Percentiles rank a stretch among this genome's conserved stretches.
Evolutionary conservation across 176 grass and related monocot genomes (phyloP).

Genomic region (Aegilops tauschii): DNA sequence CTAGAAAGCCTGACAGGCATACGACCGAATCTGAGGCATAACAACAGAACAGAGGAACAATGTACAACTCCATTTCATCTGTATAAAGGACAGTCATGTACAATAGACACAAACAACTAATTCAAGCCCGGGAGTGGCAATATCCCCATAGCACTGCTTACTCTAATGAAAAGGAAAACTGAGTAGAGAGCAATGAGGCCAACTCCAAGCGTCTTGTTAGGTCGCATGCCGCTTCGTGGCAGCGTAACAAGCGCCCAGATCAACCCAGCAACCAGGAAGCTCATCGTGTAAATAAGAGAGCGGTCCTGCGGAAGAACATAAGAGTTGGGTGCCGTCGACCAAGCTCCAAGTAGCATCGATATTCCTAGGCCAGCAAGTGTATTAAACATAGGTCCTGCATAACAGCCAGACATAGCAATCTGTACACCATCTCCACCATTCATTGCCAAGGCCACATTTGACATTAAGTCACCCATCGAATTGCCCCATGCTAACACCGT

Average conservation of each 20-base stretch:
- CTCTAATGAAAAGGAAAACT: constrained; percentile 72
- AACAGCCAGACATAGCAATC: constrained; percentile 98
- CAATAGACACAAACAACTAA: constrained; percentile 39
- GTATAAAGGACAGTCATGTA: constrained; percentile 29
- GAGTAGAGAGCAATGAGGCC: constrained; percentile 84
- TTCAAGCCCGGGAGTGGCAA: constrained; percentile 63
- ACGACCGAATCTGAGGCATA: neutral
- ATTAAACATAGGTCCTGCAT: constrained; percentile 99
- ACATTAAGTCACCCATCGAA: constrained; percentile 97
- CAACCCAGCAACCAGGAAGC: constrained; percentile 82
- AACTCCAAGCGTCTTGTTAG: constrained; percentile 74
- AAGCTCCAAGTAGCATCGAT: constrained; percentile 88
- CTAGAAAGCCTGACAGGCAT: neutral
- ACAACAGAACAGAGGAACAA: neutral
- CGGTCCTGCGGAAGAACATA: constrained; percentile 74
- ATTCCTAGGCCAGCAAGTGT: constrained; percentile 92
- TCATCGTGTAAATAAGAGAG: constrained; percentile 81
- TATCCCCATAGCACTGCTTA: constrained; percentile 73
- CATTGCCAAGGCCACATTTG: constrained; percentile 88
- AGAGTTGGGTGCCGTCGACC: constrained; percentile 56
- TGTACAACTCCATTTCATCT: constrained; percentile 19
- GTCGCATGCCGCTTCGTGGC: constrained; percentile 66
- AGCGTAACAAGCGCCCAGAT: constrained; percentile 80
- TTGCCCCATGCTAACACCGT: constrained; percentile 98
- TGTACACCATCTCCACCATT: constrained; percentile 87